Evolutionary conservation across 495 filamentous ascomycete species (phyloP), one percentile per base, ranked within the genome.

Genomic region (Daldinia grandis): DNA sequence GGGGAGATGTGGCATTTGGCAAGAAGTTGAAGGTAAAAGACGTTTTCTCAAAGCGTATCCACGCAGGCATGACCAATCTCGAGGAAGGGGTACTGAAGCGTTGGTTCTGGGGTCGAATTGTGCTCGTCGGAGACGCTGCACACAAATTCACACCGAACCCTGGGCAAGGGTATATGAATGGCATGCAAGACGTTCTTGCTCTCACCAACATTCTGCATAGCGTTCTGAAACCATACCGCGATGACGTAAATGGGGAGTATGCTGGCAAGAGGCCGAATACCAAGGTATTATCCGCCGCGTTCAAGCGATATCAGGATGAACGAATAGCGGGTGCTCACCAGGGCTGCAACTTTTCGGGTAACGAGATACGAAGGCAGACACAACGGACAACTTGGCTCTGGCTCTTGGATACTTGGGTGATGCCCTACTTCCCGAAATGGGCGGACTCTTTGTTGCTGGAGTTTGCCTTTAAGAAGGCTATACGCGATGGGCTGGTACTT

Each of bases 61-160:
- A 56, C 37, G 61, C 57, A 30, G 61, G 65, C 50, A 62, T 74
- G 58, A 42, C 66, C 5, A 62, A 71, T 30, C 55, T 84, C 0
- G 78, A 82, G 58, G 82, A 86, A 60, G 81, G 78, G 7, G 56
- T 80, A 14, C 64, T 81, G 49, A 62, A 79, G 17, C 60, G 71
- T 38, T 83, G 79, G 78, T 66, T 62, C 44, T 78, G 78, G 53
- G 71, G 69, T 12, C 74, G 81, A 17, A 75, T 80, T 2, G 76
- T 80, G 0, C 78, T 82, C 50, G 64, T 79, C 0, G 82, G 83
- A 15, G 83, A 84, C 63, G 74, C 81, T 0, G 78, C 75, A 35
- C 81, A 82, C 65, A 84, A 83, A 66, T 79, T 81, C 59, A 78
- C 76, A 4, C 75, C 75, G 7, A 78, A 76, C 47, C 44, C 68